Percentiles rank a stretch among this genome's conserved stretches.
Conservation (phyloP, 257 asterid genomes). For the Lycium barbarum region DNA sequence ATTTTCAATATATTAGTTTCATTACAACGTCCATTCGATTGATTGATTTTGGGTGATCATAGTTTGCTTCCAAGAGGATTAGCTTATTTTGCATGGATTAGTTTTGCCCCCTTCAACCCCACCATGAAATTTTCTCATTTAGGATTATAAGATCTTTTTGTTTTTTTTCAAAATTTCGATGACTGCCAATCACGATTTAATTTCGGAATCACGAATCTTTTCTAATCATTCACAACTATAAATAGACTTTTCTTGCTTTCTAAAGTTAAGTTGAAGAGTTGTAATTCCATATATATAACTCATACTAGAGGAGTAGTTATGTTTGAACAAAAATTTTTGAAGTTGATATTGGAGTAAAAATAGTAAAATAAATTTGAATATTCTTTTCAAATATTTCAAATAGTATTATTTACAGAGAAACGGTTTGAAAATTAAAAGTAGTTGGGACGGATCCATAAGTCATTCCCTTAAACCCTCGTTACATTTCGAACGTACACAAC, state of each 20-base stretch:
- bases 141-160: not conserved
- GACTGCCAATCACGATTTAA: no score
- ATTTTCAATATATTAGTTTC: no score
- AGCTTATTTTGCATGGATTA: not conserved
- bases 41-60: slow-evolving; percentile 1
- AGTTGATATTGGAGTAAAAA: not conserved
- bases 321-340: not conserved
- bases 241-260: no score
- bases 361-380: not conserved
- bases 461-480: not conserved
- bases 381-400: not conserved
- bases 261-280: no score
- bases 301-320: no score
- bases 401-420: not conserved
- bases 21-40: not conserved
- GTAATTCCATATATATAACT: no score
- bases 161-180: not conserved
- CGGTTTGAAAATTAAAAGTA: not conserved
- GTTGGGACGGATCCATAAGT: not conserved
- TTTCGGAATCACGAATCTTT: no score
- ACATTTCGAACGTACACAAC: not conserved
- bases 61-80: not conserved
- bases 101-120: not conserved
- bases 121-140: not conserved
- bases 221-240: no score